These are phyloP conservation scores for Colletotrichum sp. DNA, from an alignment of 2,329 filamentous ascomycete species.

Conservation along the genomic window DNA sequence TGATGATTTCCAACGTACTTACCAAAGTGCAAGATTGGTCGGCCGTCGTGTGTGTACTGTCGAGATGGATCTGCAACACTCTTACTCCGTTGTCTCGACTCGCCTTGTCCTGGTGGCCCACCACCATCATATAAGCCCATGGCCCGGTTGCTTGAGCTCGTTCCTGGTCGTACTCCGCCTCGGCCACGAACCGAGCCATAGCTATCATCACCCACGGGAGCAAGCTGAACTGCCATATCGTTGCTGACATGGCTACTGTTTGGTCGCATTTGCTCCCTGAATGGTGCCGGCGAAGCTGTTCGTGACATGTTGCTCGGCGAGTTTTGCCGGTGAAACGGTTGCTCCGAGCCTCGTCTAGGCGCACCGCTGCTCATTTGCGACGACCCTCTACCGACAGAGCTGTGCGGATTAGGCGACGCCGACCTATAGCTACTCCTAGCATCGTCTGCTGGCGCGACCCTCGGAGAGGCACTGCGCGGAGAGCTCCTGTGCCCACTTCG, in stretches of 20 bases:
- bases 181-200: constrained; percentile 63
- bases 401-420: constrained; percentile 67
- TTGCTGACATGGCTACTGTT: constrained; percentile 54
- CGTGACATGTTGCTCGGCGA: constrained; percentile 55
- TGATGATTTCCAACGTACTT: constrained; percentile 49
- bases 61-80: constrained; percentile 84
- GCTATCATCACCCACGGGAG: constrained; percentile 57
- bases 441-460: constrained; percentile 59
- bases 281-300: constrained; percentile 53
- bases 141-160: constrained; percentile 44
- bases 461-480: constrained; percentile 65
- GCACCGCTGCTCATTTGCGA: constrained; percentile 11
- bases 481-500: constrained; percentile 51
- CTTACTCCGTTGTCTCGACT: constrained; percentile 71
- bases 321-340: constrained; percentile 55
- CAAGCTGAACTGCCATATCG: constrained; percentile 74
- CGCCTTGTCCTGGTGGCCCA: constrained; percentile 40
- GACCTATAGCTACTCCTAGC: constrained; percentile 49
- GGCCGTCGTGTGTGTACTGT: constrained; percentile 84
- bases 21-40: constrained; percentile 93
- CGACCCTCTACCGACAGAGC: constrained; percentile 38
- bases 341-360: constrained; percentile 40
- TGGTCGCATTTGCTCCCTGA: constrained; percentile 53
- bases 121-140: constrained; percentile 63
- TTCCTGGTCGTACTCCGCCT: constrained; percentile 52